Evolutionary conservation across 2,329 filamentous ascomycete species (phyloP).

Genomic region (Neonectria magnoliae): DNA sequence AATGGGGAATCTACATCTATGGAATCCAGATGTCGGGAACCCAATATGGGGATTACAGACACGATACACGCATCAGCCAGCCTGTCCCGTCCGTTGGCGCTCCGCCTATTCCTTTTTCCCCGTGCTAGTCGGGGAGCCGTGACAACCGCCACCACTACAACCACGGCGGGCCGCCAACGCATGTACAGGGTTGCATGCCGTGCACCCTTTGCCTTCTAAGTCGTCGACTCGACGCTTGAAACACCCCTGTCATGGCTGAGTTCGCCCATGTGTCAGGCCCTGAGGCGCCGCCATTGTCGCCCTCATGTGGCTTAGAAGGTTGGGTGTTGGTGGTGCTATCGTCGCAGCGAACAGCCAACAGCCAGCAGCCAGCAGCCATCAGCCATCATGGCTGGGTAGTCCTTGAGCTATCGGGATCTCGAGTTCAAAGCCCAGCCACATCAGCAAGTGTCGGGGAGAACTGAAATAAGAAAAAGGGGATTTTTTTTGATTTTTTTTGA

Average conservation of each 20-base stretch:
- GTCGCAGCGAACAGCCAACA: not conserved
- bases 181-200: not conserved
- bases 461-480: conserved; percentile 10
- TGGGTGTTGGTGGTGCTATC: not conserved
- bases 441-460: not conserved
- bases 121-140: conserved; percentile 1
- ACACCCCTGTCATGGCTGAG: not conserved
- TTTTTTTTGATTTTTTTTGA: no score
- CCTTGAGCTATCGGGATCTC: not conserved
- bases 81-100: not conserved
- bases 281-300: conserved; percentile 8
- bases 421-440: not conserved
- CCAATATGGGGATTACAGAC: not conserved
- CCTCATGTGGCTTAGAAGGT: not conserved
- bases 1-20: not conserved
- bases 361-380: not conserved
- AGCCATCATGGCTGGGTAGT: not conserved
- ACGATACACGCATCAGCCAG: not conserved
- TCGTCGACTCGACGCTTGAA: not conserved
- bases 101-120: not conserved
- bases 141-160: not conserved
- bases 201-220: not conserved
- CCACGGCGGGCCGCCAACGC: conserved; percentile 5
- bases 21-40: not conserved
- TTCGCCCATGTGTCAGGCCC: conserved; percentile 1